phyloP scores from a whole-genome alignment of 2,329 filamentous ascomycete genomes.

The Hypoxylon rubiginosum region DNA sequence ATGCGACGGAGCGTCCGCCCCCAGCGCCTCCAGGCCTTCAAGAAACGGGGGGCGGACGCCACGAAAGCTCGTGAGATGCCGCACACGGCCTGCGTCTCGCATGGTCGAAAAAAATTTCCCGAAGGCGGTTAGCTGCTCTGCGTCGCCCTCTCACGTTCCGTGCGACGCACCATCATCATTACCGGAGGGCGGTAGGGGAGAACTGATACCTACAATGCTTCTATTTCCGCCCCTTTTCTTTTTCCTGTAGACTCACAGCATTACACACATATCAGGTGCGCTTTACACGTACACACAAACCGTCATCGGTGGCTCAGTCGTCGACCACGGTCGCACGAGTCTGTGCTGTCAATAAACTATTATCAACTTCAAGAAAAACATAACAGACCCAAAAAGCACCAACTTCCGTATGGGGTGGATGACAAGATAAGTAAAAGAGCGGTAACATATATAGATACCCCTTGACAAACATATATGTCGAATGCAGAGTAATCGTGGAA shows the following conservation, averaged over 20 bases:
- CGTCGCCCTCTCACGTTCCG: not conserved
- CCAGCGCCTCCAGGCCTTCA: not conserved
- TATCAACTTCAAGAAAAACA: not conserved
- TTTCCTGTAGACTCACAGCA: not conserved
- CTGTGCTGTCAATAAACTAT: not conserved
- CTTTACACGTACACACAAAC: not conserved
- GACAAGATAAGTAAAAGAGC: too few species aligned
- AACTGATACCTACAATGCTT: too few species aligned
- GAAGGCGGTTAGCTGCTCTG: conserved; percentile 16
- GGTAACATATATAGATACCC: not conserved
- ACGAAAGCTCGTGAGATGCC: conserved; percentile 16
- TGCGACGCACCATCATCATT: conserved; percentile 18
- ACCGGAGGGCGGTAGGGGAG: not conserved
- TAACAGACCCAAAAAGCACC: not conserved
- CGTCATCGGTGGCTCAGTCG: not conserved
- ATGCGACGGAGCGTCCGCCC: not conserved
- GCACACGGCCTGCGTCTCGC: conserved; percentile 25
- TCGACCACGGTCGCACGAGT: not conserved
- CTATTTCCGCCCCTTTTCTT: not conserved
- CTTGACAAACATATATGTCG: not conserved
- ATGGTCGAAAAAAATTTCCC: conserved; percentile 11
- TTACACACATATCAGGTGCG: not conserved
- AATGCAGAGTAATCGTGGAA: not conserved
- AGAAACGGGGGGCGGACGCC: not conserved
- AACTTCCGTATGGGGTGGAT: not conserved